Conservation (phyloP, 192 early-diverging fungal species). For the Coemansia sp. region DNA sequence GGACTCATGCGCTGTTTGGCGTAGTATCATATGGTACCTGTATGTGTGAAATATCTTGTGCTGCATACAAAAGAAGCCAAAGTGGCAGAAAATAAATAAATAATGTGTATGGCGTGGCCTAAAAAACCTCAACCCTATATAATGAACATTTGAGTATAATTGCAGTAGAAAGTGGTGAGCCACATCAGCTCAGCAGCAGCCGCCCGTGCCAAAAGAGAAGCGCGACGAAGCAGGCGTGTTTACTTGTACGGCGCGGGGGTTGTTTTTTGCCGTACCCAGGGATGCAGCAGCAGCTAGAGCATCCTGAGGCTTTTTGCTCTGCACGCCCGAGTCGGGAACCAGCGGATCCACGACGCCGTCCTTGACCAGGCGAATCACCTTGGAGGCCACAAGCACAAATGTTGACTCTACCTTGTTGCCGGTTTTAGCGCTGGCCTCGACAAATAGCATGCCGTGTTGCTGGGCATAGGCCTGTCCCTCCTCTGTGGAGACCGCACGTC, state of each 20-base stretch:
- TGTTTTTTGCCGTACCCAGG: background rate
- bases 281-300: conserved; percentile 1
- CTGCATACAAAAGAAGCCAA: background rate
- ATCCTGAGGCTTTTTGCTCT: conserved; percentile 43
- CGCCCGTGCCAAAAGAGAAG: conserved; percentile 15
- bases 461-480: conserved; percentile 58
- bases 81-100: background rate
- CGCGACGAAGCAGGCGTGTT: background rate
- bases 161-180: background rate
- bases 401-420: conserved; percentile 55
- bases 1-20: too few relatives aligned
- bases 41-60: conserved; percentile 4
- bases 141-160: background rate
- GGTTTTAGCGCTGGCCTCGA: conserved; percentile 62
- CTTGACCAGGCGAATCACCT: conserved; percentile 22
- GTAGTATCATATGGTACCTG: conserved; percentile 2
- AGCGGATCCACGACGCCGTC: conserved; percentile 25
- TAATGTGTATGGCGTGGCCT: background rate
- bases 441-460: conserved; percentile 55
- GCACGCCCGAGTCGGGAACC: conserved; percentile 45
- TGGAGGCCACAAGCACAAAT: conserved; percentile 29
- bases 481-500: conserved; percentile 44
- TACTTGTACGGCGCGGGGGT: background rate
- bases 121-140: too few relatives aligned
- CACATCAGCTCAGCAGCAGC: conserved; percentile 12